phyloP scores from a whole-genome alignment of 2,329 filamentous ascomycete genomes.

The Colletotrichum caudatum region DNA sequence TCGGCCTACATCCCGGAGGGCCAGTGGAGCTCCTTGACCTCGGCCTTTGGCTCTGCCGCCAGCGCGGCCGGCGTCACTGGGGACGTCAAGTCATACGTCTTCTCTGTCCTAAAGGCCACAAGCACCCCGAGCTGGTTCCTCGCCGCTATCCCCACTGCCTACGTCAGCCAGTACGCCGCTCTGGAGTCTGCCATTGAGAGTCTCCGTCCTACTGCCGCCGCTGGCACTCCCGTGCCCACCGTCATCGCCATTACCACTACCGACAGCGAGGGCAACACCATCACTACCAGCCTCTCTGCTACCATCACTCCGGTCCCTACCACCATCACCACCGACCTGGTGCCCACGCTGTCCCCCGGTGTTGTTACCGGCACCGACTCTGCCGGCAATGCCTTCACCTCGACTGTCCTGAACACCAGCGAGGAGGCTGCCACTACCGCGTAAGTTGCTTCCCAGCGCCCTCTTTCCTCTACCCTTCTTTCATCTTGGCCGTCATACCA shows the following conservation, averaged over 20 bases:
- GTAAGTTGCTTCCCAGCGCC: constrained; percentile 18
- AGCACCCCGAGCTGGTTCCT: constrained; percentile 47
- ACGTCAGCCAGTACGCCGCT: constrained; percentile 37
- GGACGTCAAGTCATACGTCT: constrained; percentile 45
- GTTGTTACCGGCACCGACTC: constrained; percentile 36
- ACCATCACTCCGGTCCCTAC: constrained; percentile 31
- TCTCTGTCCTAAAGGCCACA: constrained; percentile 46
- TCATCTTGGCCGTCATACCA: not conserved
- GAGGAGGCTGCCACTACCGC: constrained; percentile 25
- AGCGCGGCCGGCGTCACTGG: constrained; percentile 46
- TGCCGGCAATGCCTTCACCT: constrained; percentile 31
- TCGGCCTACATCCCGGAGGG: constrained; percentile 48
- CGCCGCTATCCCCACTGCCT: constrained; percentile 46
- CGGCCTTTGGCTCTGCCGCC: constrained; percentile 47
- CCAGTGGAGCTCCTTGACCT: constrained; percentile 44
- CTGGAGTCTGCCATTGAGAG: constrained; percentile 44
- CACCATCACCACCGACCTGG: constrained; percentile 31
- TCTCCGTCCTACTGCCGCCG: constrained; percentile 34
- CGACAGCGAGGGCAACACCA: constrained; percentile 44
- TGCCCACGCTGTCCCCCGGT: constrained; percentile 18
- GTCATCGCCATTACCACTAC: constrained; percentile 45
- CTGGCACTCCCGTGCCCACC: constrained; percentile 38
- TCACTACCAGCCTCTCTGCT: constrained; percentile 45
- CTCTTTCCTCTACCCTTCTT: not conserved
- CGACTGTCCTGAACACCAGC: constrained; percentile 23